Evolutionary conservation across 1,284 basidiomycete species (phyloP), one percentile per base, ranked within the genome.

Genomic region (Ustilago shanxiensis): DNA sequence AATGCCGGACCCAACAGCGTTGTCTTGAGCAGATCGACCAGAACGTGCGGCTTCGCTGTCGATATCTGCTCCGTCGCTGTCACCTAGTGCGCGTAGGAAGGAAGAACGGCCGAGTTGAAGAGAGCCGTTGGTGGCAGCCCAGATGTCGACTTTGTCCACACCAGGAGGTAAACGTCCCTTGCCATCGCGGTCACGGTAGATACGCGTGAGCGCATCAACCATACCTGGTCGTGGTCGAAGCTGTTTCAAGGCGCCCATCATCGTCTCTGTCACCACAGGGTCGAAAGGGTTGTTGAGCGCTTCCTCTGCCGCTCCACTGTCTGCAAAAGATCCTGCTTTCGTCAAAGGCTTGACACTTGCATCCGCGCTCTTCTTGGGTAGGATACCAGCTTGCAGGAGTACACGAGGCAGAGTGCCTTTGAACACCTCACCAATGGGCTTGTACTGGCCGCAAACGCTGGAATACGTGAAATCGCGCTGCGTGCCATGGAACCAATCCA

Each of bases 401-500:
- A 82, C 71, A 3, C 81, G 71, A 5, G 80, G 71, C 0, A 83
- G 63, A 2, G 78, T 75, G 1, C 68, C 64, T 49, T 78, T 79
- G 70, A 83, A 83, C 9, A 81, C 76, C 22, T 70, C 57, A 6
- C 49, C 72, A 37, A 82, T 80, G 6, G 81, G 77, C 53, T 61
- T 70, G 65, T 83, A 83, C 35, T 60, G 66, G 20, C 76, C 73
- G 41, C 74, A 69, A 0, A 80, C 72, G 58, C 72, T 79, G 29
- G 77, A 69, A 35, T 73, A 77, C 14, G 79, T 75, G 29, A 82
- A 82, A 33, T 83, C 81, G 11, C 81, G 59, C 60, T 83, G 81
- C 2, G 71, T 73, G 20, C 67, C 73, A 44, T 83, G 81, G 69
- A 82, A 83, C 81, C 81, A 83, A 56, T 82, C 81, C 80, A 81